phyloP scores from a whole-genome alignment of 2,329 filamentous ascomycete genomes.

The Ophiostoma sp. region DNA sequence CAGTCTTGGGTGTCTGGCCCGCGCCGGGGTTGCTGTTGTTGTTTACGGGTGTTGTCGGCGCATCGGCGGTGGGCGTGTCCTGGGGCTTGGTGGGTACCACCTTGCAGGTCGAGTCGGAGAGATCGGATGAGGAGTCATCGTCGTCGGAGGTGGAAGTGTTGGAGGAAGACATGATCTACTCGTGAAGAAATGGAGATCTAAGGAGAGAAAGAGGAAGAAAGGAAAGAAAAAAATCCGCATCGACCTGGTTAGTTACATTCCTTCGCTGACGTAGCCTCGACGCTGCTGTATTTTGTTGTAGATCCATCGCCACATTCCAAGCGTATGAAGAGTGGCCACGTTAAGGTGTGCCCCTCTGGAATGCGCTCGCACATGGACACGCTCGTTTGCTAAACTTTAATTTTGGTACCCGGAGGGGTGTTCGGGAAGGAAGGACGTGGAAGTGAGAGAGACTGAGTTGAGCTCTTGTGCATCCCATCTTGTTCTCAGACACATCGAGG shows the following conservation, averaged over 20 bases:
- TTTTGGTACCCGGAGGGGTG: background rate
- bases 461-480: background rate
- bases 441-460: background rate
- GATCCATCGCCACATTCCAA: background rate
- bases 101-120: conserved; percentile 19
- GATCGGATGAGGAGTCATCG: conserved; percentile 21
- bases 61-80: background rate
- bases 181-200: conserved; percentile 13
- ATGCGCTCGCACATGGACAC: background rate
- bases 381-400: background rate
- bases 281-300: background rate
- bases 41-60: conserved; percentile 22
- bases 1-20: conserved; percentile 39
- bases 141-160: conserved; percentile 25
- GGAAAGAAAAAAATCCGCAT: background rate
- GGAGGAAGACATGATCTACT: conserved; percentile 27
- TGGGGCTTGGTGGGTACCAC: conserved; percentile 13
- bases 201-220: background rate
- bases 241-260: conserved; percentile 22
- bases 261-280: background rate
- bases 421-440: background rate
- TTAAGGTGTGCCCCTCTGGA: background rate
- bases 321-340: background rate
- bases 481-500: background rate
- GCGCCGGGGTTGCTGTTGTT: conserved; percentile 24